phyloP scores from a whole-genome alignment of 495 filamentous ascomycete genomes.

The Xylaria sp. region DNA sequence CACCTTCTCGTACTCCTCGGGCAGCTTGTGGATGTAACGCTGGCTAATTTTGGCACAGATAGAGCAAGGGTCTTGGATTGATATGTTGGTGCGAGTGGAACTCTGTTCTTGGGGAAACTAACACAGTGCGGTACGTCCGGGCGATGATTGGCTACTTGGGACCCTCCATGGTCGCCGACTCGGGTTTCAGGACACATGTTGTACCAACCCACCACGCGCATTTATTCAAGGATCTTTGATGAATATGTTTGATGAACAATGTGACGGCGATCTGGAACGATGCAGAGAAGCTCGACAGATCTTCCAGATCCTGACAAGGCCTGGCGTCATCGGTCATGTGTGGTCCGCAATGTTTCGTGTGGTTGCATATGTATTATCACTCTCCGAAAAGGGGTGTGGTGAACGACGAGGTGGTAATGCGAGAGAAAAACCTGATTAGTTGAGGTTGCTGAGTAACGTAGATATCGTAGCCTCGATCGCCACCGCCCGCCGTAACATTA shows the following conservation, averaged over 20 bases:
- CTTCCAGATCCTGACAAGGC: conserved; percentile 27
- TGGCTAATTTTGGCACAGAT: conserved; percentile 30
- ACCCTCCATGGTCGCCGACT: conserved; percentile 27
- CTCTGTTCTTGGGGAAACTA: background rate
- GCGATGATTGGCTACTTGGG: conserved; percentile 5
- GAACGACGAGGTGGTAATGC: background rate
- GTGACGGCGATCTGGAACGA: conserved; percentile 32
- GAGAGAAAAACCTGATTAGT: background rate
- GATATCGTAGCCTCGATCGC: background rate
- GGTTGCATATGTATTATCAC: conserved; percentile 19
- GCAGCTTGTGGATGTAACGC: conserved; percentile 14
- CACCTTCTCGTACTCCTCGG: conserved; percentile 7
- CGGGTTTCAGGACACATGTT: conserved; percentile 28
- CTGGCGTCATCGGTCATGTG: conserved; percentile 22
- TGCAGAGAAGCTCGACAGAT: conserved; percentile 31
- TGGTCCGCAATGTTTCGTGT: conserved; percentile 27
- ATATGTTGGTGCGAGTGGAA: background rate
- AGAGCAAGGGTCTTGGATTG: conserved; percentile 14
- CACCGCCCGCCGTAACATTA: background rate
- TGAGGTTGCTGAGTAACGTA: background rate
- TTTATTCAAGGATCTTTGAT: conserved; percentile 14
- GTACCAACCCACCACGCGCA: conserved; percentile 24
- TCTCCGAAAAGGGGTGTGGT: background rate
- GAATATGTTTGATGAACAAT: conserved; percentile 25
- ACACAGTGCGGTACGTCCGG: conserved; percentile 17